phyloP scores from a whole-genome alignment of 352 stramenopile genomes.

The Phytophthora megakarya region DNA sequence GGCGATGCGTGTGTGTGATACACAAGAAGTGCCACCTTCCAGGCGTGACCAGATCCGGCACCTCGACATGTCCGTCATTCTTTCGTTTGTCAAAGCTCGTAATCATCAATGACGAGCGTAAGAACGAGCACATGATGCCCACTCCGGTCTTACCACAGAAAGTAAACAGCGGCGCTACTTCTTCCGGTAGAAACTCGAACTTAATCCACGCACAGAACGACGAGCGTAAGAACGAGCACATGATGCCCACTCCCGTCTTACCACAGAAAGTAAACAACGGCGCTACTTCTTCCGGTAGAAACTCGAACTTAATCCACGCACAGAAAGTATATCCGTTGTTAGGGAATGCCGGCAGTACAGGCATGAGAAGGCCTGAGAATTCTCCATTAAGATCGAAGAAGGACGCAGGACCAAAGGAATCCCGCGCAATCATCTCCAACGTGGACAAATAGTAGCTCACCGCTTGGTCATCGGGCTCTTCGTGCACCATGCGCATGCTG shows the following conservation, averaged over 20 bases:
- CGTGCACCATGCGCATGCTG: constrained; percentile 65
- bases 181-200: constrained; percentile 75
- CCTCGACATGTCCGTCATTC: constrained; percentile 82
- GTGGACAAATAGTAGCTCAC: constrained; percentile 83
- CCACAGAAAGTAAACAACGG: constrained; percentile 84
- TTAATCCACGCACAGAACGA: constrained; percentile 88
- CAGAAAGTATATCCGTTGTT: constrained; percentile 89
- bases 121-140: constrained; percentile 79
- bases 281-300: constrained; percentile 64
- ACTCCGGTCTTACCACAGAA: constrained; percentile 83
- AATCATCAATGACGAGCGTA: constrained; percentile 76
- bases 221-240: constrained; percentile 76
- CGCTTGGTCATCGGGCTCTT: constrained; percentile 68
- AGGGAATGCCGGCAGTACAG: constrained; percentile 73
- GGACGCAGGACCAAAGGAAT: constrained; percentile 79
- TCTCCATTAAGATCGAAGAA: constrained; percentile 86
- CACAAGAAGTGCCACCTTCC: constrained; percentile 81
- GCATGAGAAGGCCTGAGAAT: constrained; percentile 72
- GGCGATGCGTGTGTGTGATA: constrained; percentile 85
- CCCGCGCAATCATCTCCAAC: constrained; percentile 85
- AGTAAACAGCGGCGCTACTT: constrained; percentile 75
- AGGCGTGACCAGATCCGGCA: constrained; percentile 69
- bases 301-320: constrained; percentile 87
- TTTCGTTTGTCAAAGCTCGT: constrained; percentile 88
- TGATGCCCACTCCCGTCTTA: constrained; percentile 78